Evolutionary conservation across 1,284 basidiomycete species (phyloP).

Genomic region (Vanrija sp.): DNA sequence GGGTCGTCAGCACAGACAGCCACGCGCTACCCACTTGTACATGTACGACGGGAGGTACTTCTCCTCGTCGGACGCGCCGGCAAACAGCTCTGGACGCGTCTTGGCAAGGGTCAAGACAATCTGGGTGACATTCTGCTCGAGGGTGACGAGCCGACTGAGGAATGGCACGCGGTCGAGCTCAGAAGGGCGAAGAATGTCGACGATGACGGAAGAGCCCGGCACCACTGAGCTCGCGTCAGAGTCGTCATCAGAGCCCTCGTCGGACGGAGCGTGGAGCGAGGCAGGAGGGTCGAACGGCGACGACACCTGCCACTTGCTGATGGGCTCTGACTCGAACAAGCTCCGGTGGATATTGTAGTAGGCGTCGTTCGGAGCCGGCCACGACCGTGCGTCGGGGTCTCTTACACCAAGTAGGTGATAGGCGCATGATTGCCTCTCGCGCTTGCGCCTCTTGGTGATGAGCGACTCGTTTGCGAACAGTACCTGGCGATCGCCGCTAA

Average conservation of each 20-base stretch:
- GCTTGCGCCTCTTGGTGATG: no score
- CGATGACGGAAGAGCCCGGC: background rate
- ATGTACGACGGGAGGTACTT: conserved; percentile 3
- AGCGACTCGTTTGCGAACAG: no score
- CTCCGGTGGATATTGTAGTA: background rate
- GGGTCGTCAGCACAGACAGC: background rate
- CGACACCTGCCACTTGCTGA: background rate
- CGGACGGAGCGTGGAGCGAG: no score
- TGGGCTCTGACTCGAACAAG: background rate
- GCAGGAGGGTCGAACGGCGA: background rate
- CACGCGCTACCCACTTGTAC: background rate
- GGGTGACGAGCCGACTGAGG: background rate
- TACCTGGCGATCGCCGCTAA: no score
- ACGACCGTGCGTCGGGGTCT: background rate
- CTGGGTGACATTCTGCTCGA: background rate
- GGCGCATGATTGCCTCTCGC: background rate
- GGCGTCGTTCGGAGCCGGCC: background rate
- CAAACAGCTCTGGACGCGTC: background rate
- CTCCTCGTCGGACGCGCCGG: background rate
- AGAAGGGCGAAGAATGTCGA: background rate
- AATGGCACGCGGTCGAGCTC: conserved; percentile 6
- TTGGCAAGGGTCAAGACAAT: background rate
- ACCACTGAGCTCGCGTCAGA: background rate
- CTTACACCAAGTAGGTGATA: background rate
- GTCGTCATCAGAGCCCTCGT: background rate